Percentiles rank a stretch among this genome's conserved stretches.
These are phyloP conservation scores for Syncephalis fuscata DNA, from an alignment of 371 early-diverging fungal genomes.

Conservation along the genomic window DNA sequence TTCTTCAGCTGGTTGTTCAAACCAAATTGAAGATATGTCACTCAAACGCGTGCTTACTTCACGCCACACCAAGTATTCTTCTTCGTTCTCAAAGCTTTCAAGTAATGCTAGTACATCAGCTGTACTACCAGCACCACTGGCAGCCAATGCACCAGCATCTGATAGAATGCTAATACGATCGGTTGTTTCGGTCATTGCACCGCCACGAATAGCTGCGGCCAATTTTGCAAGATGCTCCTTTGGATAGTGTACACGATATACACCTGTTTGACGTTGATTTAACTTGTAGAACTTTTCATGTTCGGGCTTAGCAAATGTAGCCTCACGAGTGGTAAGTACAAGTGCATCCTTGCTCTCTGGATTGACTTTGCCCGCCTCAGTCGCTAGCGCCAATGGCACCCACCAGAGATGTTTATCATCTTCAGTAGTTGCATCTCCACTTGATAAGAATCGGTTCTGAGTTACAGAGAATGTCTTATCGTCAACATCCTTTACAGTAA, in stretches of 20 bases:
- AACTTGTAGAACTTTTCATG: slow-evolving; percentile 26
- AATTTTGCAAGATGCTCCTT: slow-evolving; percentile 19
- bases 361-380: slow-evolving; percentile 4
- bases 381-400: slow-evolving; percentile 40
- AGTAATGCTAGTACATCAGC: slow-evolving; percentile 38
- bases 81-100: slow-evolving; percentile 33
- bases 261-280: slow-evolving; percentile 38
- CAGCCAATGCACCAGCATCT: slow-evolving; percentile 41
- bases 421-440: slow-evolving; percentile 47
- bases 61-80: slow-evolving; percentile 46
- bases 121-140: slow-evolving; percentile 33
- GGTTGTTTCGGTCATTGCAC: slow-evolving; percentile 15
- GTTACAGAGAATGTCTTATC: slow-evolving; percentile 25
- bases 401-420: slow-evolving; percentile 55
- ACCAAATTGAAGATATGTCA: slow-evolving; percentile 21
- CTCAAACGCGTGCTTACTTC: slow-evolving; percentile 23
- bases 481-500: slow-evolving; percentile 34
- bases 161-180: slow-evolving; percentile 45
- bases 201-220: slow-evolving; percentile 18
- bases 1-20: slow-evolving; percentile 22
- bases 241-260: slow-evolving; percentile 50
- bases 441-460: slow-evolving; percentile 59
- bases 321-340: slow-evolving; percentile 15
- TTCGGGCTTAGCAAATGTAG: slow-evolving; percentile 11
- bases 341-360: slow-evolving; percentile 11